Percentiles rank a stretch among this genome's conserved stretches.
These are phyloP conservation scores for Xylariaceae sp. DNA, from an alignment of 2,329 filamentous ascomycete genomes.

Conservation along the genomic window DNA sequence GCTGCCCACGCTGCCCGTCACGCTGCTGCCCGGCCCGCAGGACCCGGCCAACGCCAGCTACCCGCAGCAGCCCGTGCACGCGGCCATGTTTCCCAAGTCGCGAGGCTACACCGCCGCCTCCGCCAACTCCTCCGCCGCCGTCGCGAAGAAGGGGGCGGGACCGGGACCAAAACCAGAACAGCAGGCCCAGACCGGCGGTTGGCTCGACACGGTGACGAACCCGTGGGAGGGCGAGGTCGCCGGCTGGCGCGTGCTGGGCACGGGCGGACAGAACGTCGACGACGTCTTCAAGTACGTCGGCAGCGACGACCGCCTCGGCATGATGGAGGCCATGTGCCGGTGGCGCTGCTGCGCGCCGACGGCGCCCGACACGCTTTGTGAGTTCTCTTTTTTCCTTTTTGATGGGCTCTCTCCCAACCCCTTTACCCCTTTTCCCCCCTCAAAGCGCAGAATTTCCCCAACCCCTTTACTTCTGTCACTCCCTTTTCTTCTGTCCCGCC, in stretches of 20 bases:
- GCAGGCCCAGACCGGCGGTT: no score
- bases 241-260: conserved; percentile 80
- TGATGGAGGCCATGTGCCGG: conserved; percentile 91
- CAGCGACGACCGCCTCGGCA: conserved; percentile 66
- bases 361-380: conserved; percentile 90
- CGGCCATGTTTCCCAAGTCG: conserved; percentile 78
- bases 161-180: no score
- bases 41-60: conserved; percentile 87
- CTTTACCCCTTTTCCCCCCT: no score
- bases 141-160: no score
- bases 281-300: conserved; percentile 90
- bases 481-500: not conserved
- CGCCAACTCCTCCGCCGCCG: conserved; percentile 38
- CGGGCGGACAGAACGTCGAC: conserved; percentile 85
- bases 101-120: conserved; percentile 56
- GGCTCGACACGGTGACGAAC: conserved; percentile 87
- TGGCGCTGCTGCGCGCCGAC: conserved; percentile 92
- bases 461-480: no score
- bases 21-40: conserved; percentile 71
- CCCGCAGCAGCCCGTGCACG: conserved; percentile 88
- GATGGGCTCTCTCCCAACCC: no score
- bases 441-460: no score
- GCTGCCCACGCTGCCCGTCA: conserved; percentile 80
- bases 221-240: conserved; percentile 88
- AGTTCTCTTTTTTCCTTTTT: no score